Base-by-base conservation (phyloP, 805 yeast genomes). In the Grigorovia humatica region DNA sequence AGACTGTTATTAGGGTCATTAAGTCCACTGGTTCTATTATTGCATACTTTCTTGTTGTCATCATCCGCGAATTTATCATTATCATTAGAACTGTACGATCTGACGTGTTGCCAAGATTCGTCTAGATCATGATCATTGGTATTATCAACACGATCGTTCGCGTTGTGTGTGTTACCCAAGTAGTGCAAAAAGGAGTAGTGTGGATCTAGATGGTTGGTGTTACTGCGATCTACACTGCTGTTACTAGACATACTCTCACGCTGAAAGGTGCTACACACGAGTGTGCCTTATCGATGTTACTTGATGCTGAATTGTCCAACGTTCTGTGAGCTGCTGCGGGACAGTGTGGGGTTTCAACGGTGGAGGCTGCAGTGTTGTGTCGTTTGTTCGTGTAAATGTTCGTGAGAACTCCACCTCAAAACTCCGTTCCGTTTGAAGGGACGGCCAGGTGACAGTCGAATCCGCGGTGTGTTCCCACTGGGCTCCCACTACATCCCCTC, bases 51-150 rank as follows among this genome's bases (percentile, higher is more conserved):
- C 2, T 56, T 57, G 15, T 54, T 52, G n/a, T 54, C 51, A 40
- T 57, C 54, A 27, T 56, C 55, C 12, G 60, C 52, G 43, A 56
- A 55, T 23, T 57, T 48, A 38, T 56, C 59, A 2, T 56, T 55
- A 20, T 51, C 44, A n/a, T 46, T 52, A 30, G 56, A 47, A 13
- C 50, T 54, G 2, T 23, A 51, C 59, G 23, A 52, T 17, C 57
- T 56, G 30, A 66, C 59, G 8, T 62, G 56, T 27, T 64, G 66
- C 70, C 69, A 65, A 2, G 69, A 65, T 18, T 60, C 63, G 20
- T 43, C 12, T 43, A 46, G 12, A 32, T 46, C 20, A 12, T 32
- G 13, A 4, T 32, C 7, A 11, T 15, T 23, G 45, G 15, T 20
- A 19, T 19, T 40, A 30, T 8, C 27, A 32, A 20, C 30, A 40